Conservation (phyloP, 331 rosid species). For the Erythrophleum ivorense region DNA sequence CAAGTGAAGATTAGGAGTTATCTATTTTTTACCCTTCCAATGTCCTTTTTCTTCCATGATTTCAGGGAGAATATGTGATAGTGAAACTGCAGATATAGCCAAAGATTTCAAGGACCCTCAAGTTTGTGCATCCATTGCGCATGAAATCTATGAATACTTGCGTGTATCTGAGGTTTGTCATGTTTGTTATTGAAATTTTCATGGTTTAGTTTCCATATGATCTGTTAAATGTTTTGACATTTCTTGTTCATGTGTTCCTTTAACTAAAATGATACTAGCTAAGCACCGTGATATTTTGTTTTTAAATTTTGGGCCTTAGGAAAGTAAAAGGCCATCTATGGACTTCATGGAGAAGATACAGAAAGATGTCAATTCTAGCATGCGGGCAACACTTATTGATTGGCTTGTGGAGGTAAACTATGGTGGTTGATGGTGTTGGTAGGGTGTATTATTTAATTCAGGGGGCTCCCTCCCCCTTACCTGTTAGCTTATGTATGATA, state of each 20-base stretch:
- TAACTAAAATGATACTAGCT: not conserved
- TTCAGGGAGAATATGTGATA: not conserved
- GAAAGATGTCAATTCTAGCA: conserved; percentile 61
- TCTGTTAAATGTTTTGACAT: not conserved
- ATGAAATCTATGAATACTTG: not conserved
- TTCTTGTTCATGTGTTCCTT: not conserved
- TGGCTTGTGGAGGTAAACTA: conserved; percentile 79
- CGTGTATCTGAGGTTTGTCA: not conserved
- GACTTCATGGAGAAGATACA: conserved; percentile 67
- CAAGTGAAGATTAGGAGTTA: not conserved
- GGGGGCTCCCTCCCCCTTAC: not conserved
- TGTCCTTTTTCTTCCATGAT: not conserved
- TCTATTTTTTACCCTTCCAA: not conserved
- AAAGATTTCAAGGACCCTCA: not conserved
- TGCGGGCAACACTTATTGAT: conserved; percentile 67
- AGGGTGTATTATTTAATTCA: conserved; percentile 21
- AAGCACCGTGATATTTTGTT: not conserved
- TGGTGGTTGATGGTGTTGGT: conserved; percentile 40
- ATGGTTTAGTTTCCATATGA: not conserved
- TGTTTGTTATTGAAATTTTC: not conserved
- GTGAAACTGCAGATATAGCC: not conserved
- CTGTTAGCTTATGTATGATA: not conserved
- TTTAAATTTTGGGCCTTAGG: conserved; percentile 34
- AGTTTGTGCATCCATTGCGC: not conserved
- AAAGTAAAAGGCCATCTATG: conserved; percentile 63